Conservation (phyloP, 495 filamentous ascomycete genomes). For the Cryomyces minteri region DNA sequence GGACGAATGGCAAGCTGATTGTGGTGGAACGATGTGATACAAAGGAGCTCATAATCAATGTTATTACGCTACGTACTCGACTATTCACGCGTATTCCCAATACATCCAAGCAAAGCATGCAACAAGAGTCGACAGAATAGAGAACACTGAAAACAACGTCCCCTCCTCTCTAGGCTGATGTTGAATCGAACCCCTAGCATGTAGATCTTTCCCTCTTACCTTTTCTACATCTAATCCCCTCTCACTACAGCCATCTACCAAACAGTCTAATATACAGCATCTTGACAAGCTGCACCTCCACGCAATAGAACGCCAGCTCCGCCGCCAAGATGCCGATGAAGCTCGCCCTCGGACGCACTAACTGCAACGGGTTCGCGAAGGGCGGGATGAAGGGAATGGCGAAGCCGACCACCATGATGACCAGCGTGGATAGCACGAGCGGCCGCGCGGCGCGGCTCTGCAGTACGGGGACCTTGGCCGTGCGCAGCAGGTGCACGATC, state of each 20-base stretch:
- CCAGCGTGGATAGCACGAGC: neutral
- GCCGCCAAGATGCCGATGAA: neutral
- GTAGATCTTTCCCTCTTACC: too few species aligned
- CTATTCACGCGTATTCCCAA: too few species aligned
- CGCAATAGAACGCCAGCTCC: neutral
- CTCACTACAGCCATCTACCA: neutral
- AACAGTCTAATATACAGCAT: neutral
- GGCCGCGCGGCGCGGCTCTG: neutral
- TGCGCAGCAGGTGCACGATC: conserved; percentile 1
- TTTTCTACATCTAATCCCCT: too few species aligned
- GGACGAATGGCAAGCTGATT: too few species aligned
- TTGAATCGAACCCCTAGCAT: too few species aligned
- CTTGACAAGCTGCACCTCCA: conserved; percentile 1
- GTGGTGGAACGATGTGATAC: too few species aligned
- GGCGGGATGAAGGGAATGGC: conserved; percentile 1
- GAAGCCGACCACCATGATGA: neutral
- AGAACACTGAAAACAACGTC: too few species aligned
- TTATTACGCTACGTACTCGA: too few species aligned
- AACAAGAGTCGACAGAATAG: too few species aligned
- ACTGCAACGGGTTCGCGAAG: neutral
- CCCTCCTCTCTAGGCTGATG: too few species aligned
- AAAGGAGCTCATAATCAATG: too few species aligned
- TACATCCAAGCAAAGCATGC: too few species aligned
- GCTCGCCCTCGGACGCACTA: neutral
- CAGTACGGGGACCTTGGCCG: neutral